Evolutionary conservation across 1,139 yeast genomes (phyloP).

Genomic region (Pichia sp.): DNA sequence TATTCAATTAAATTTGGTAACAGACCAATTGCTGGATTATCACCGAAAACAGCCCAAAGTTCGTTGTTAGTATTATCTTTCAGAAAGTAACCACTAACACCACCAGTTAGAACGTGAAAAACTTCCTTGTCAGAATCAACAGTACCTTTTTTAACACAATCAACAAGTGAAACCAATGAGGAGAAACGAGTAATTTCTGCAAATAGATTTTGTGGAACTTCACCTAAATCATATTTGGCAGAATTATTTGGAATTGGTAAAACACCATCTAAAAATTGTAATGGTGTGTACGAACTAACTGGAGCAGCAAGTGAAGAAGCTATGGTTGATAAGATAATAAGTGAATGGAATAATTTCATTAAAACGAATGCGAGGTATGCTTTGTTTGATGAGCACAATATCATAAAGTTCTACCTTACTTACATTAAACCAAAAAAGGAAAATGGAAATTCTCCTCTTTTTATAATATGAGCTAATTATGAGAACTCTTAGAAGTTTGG

Average conservation of each 20-base stretch:
- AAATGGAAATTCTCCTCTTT: no score
- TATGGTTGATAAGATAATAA: neutral
- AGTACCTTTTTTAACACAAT: constrained; percentile 3
- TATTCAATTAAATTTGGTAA: neutral
- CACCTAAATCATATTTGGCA: neutral
- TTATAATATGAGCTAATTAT: no score
- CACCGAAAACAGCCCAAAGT: constrained; percentile 6
- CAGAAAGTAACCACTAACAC: constrained; percentile 2
- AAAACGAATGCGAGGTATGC: no score
- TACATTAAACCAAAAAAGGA: no score
- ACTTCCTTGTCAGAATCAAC: constrained; percentile 4
- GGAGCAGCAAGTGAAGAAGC: neutral
- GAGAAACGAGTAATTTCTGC: neutral
- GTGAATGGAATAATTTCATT: neutral
- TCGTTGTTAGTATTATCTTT: constrained; percentile 3
- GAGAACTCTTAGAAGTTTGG: no score
- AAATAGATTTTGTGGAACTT: neutral
- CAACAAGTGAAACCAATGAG: constrained; percentile 1
- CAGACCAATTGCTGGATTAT: neutral
- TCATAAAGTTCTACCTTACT: no score
- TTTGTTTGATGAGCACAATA: no score
- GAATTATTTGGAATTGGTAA: neutral
- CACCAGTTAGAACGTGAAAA: constrained; percentile 2
- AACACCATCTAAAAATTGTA: constrained; percentile 4
- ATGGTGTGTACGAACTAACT: neutral